Percentiles rank a stretch among this genome's conserved stretches.
phyloP scores from a whole-genome alignment of 2,329 filamentous ascomycete species.

The Tolypocladium nubicola region DNA sequence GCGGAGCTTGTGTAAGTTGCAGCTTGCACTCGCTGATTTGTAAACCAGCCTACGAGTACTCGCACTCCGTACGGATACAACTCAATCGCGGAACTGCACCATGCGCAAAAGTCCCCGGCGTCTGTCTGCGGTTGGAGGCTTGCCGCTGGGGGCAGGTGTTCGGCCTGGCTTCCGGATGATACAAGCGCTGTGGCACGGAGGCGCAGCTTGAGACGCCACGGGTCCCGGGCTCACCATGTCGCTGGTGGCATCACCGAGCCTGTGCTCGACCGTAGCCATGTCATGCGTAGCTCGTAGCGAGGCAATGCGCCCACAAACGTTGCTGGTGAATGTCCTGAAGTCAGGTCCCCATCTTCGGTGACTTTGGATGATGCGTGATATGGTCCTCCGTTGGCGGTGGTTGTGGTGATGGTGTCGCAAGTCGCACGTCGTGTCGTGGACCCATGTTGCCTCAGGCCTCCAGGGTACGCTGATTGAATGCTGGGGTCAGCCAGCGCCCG shows the following conservation, averaged over 20 bases:
- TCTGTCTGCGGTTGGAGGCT: not conserved
- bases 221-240: not conserved
- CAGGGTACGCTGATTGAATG: not conserved
- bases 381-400: not conserved
- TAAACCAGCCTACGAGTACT: not conserved
- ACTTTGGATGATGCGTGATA: no score
- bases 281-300: not conserved
- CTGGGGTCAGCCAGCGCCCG: not conserved
- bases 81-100: not conserved
- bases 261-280: not conserved
- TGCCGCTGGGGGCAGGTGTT: not conserved
- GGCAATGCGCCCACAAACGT: not conserved
- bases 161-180: not conserved
- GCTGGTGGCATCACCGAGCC: not conserved
- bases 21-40: not conserved
- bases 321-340: not conserved
- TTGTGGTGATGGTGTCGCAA: not conserved
- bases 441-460: not conserved
- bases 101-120: not conserved
- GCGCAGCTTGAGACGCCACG: not conserved
- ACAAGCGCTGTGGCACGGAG: not conserved
- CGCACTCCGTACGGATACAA: not conserved
- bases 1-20: not conserved
- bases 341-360: no score
- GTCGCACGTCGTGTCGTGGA: not conserved